Evolutionary conservation across 306 rosid species (phyloP).

Genomic region (Trifolium repens): DNA sequence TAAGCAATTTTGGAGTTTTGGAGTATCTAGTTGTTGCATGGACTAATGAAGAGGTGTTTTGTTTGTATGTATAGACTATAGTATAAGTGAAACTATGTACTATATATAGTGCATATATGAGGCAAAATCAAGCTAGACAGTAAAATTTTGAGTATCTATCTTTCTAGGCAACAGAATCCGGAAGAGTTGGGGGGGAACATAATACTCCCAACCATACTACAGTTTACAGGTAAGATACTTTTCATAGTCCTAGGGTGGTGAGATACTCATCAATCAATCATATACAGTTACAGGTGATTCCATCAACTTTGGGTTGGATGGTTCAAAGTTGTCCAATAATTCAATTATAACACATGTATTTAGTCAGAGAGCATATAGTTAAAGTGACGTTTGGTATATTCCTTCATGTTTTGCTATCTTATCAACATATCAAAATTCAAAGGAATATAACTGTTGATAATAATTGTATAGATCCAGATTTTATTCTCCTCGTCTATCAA

Average conservation of each 20-base stretch:
- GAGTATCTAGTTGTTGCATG: too few species aligned
- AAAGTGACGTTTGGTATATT: not conserved
- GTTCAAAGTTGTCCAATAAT: not conserved
- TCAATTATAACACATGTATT: not conserved
- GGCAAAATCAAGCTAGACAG: too few species aligned
- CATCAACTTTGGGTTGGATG: not conserved
- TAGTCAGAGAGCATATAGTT: not conserved
- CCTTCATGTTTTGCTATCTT: not conserved
- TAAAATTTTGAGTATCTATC: too few species aligned
- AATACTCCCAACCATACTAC: too few species aligned
- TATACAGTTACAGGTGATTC: not conserved
- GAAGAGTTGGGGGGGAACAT: too few species aligned
- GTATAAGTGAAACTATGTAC: too few species aligned
- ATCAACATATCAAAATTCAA: not conserved
- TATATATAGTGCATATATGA: too few species aligned
- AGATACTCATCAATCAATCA: not conserved
- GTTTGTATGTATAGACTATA: too few species aligned
- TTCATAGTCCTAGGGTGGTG: not conserved
- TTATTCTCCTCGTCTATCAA: not conserved
- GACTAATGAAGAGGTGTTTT: too few species aligned
- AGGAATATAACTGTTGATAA: constrained; percentile 1
- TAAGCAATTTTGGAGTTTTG: too few species aligned
- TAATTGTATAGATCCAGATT: not conserved
- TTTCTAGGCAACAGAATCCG: too few species aligned
- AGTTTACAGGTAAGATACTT: too few species aligned